Percentiles rank a stretch among this genome's conserved stretches.
phyloP scores from a whole-genome alignment of 345 rosid genomes.

The Ricinus communis region DNA sequence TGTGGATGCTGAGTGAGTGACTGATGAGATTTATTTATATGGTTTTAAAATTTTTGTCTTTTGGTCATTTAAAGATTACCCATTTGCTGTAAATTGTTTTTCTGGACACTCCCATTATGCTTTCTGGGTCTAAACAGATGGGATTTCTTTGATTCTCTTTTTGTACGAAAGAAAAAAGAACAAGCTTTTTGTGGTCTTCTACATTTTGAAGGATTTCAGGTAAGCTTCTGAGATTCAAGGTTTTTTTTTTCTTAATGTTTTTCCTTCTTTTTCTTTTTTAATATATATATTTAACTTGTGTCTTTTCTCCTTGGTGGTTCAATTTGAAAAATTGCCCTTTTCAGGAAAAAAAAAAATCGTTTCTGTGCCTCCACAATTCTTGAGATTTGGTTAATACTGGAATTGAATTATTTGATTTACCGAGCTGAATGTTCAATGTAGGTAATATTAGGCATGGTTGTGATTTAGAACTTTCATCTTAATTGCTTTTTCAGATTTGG shows the following conservation, averaged over 20 bases:
- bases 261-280: neutral
- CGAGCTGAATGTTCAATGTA: conserved; percentile 28
- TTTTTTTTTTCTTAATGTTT: neutral
- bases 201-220: conserved; percentile 27
- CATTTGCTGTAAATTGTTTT: conserved; percentile 22
- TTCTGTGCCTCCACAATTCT: neutral
- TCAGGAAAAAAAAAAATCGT: conserved; percentile 1
- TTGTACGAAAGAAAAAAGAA: neutral
- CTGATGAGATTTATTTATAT: conserved; percentile 21
- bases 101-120: conserved; percentile 15
- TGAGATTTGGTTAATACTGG: conserved; percentile 7
- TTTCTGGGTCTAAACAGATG: conserved; percentile 13
- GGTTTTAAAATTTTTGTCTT: conserved; percentile 17
- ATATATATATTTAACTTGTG: neutral
- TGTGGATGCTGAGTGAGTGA: conserved; percentile 5
- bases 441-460: conserved; percentile 13
- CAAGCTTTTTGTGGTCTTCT: conserved; percentile 16
- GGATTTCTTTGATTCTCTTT: conserved; percentile 24
- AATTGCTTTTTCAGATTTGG: neutral
- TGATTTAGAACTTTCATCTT: conserved; percentile 1
- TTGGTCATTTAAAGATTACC: conserved; percentile 26
- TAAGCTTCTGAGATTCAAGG: conserved; percentile 12
- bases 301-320: neutral
- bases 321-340: neutral
- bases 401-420: conserved; percentile 17